Evolutionary conservation across 2,329 filamentous ascomycete species (phyloP).

Genomic region (Trichoderma gracile): DNA sequence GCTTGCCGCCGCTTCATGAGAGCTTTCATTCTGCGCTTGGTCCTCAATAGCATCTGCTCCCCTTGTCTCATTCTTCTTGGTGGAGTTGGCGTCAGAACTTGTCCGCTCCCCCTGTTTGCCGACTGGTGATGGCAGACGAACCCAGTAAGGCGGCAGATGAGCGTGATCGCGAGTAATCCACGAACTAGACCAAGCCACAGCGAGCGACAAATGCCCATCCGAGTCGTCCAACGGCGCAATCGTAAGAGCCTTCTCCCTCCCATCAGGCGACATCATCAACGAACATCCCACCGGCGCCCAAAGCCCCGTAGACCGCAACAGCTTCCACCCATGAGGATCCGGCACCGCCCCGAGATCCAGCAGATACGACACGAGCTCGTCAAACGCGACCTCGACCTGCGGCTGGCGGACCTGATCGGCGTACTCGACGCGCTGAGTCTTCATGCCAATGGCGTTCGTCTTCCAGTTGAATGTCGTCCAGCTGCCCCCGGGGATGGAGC

Average conservation of each 20-base stretch:
- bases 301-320: slow-evolving; percentile 57
- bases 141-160: slow-evolving; percentile 62
- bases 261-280: slow-evolving; percentile 55
- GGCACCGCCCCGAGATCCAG: slow-evolving; percentile 64
- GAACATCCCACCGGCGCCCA: slow-evolving; percentile 62
- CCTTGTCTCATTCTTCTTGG: slow-evolving; percentile 7
- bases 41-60: slow-evolving; percentile 19
- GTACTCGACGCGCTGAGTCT: slow-evolving; percentile 64
- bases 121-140: slow-evolving; percentile 46
- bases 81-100: neutral
- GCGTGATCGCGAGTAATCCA: slow-evolving; percentile 55
- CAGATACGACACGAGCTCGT: slow-evolving; percentile 61
- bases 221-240: slow-evolving; percentile 60
- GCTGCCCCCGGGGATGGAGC: slow-evolving; percentile 58
- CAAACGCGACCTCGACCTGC: slow-evolving; percentile 56
- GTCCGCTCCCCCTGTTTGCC: neutral
- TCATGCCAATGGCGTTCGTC: slow-evolving; percentile 61
- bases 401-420: slow-evolving; percentile 56
- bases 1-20: neutral
- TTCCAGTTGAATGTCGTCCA: slow-evolving; percentile 70
- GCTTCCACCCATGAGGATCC: slow-evolving; percentile 58
- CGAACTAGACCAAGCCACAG: slow-evolving; percentile 55
- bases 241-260: slow-evolving; percentile 50
- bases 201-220: slow-evolving; percentile 60
- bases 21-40: slow-evolving; percentile 6